Evolutionary conservation across 306 rosid species (phyloP), one percentile per base, ranked within the genome.

Genomic region (Carpinus fangiana): DNA sequence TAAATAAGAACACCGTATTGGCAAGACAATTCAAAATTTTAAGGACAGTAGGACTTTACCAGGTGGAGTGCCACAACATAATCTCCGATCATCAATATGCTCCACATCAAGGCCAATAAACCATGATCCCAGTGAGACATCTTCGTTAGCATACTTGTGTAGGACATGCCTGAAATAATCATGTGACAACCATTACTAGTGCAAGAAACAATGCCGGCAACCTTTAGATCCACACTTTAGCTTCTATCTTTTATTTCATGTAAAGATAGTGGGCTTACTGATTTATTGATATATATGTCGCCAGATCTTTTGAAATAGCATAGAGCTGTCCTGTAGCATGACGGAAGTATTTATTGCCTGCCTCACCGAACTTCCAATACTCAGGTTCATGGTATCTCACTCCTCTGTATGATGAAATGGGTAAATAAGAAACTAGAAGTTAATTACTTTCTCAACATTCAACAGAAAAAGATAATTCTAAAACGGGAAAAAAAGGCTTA

Each of bases 381-480:
- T 96, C 99, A 0, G 99, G 99, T 86, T 96, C 98, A 77, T 96
- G 98, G 87, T 96, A 96, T 82, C 99, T 86, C 83, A 96, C 99
- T 55, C 99, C 99, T 87, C 99, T 96, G 90, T 53, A 60, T 12
- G 72, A 84, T 51, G 68, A 77, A 36, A 75, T 77, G 72, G 73
- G 45, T 18, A 60, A 38, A 76, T 82, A 73, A 86, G 87, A 83
- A 89, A 78, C 86, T 80, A 52, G 12, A 76, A 75, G 34, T 57
- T 54, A 14, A 72, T 56, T 53, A 61, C 70, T 54, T 26, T 45
- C 20, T 38, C 5, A 34, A 73, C 31, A 23, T 76, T 51, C 47
- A 66, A 53, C 67, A 55, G 26, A 75, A 73, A 80, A 28, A 31
- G 45, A 62, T 4, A 62, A 28, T 31, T 12, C 8, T 75, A 2